Evolutionary conservation across 257 asterid species (phyloP).

Genomic region (Petunia axillaris): DNA sequence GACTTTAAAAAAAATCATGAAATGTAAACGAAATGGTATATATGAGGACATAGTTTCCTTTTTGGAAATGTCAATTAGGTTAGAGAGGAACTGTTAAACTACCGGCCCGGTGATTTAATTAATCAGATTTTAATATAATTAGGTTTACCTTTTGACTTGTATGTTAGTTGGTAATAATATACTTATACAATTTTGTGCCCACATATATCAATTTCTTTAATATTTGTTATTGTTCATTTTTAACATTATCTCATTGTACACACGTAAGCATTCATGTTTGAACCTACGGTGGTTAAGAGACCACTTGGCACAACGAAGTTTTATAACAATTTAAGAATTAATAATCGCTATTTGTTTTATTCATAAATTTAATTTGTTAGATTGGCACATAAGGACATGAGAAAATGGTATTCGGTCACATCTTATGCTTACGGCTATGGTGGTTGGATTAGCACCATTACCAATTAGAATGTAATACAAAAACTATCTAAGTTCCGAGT

Average conservation of each 20-base stretch:
- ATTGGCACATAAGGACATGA: slow-evolving; percentile 6
- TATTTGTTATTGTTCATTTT: slow-evolving; percentile 29
- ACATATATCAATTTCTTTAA: background rate
- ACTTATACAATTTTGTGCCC: slow-evolving; percentile 30
- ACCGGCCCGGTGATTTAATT: slow-evolving; percentile 38
- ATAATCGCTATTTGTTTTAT: background rate
- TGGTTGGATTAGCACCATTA: slow-evolving; percentile 28
- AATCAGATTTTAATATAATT: slow-evolving; percentile 26
- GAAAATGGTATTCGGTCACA: slow-evolving; percentile 18
- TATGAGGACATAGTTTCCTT: slow-evolving; percentile 29
- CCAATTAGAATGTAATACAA: background rate
- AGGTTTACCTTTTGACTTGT: slow-evolving; percentile 31
- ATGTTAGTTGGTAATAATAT: slow-evolving; percentile 14
- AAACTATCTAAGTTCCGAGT: no score
- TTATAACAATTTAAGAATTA: background rate
- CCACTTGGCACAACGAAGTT: background rate
- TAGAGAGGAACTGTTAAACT: slow-evolving; percentile 31
- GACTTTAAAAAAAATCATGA: background rate
- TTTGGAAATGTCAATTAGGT: slow-evolving; percentile 21
- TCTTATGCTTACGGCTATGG: background rate
- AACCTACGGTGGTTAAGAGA: background rate
- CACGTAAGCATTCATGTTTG: slow-evolving; percentile 12
- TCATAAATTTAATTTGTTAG: slow-evolving; percentile 14
- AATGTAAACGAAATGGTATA: slow-evolving; percentile 4
- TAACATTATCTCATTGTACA: background rate